Percentiles rank a stretch among this genome's conserved stretches.
Evolutionary conservation across 1,139 yeast genomes (phyloP).

Genomic region (Pneumocystis oryctolagi): DNA sequence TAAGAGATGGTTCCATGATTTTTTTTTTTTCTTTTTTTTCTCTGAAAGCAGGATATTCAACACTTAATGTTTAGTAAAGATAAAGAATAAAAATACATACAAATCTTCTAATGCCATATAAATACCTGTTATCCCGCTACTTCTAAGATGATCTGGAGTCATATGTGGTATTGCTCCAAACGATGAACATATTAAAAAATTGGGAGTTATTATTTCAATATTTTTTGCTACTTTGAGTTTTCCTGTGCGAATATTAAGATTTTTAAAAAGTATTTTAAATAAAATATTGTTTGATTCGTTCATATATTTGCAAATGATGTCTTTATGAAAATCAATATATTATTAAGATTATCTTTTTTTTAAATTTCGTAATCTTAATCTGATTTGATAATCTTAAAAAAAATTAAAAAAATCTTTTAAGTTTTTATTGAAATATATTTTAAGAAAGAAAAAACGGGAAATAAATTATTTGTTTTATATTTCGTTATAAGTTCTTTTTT

Average conservation of each 20-base stretch:
- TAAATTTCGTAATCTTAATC: neutral
- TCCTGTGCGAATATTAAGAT: neutral
- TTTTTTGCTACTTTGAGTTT: neutral
- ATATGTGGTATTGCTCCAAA: neutral
- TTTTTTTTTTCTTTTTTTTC: neutral
- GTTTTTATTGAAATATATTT: neutral
- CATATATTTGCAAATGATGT: neutral
- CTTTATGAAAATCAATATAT: neutral
- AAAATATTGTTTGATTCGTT: neutral
- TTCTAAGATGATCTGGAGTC: neutral
- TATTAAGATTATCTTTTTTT: neutral
- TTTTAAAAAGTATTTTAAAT: neutral
- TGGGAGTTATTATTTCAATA: neutral
- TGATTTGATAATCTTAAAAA: neutral
- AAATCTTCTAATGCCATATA: neutral
- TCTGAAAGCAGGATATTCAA: neutral
- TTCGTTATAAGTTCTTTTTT: neutral
- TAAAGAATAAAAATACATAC: neutral
- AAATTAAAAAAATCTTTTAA: neutral
- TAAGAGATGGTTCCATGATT: neutral
- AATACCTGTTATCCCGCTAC: neutral
- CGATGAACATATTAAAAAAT: neutral
- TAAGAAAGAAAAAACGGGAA: neutral
- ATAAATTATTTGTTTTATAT: neutral
- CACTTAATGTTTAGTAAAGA: neutral